Percentiles rank a stretch among this genome's conserved stretches.
These are phyloP conservation scores for Hypomyces rosellus DNA, from an alignment of 2,329 filamentous ascomycete genomes.

Conservation along the genomic window DNA sequence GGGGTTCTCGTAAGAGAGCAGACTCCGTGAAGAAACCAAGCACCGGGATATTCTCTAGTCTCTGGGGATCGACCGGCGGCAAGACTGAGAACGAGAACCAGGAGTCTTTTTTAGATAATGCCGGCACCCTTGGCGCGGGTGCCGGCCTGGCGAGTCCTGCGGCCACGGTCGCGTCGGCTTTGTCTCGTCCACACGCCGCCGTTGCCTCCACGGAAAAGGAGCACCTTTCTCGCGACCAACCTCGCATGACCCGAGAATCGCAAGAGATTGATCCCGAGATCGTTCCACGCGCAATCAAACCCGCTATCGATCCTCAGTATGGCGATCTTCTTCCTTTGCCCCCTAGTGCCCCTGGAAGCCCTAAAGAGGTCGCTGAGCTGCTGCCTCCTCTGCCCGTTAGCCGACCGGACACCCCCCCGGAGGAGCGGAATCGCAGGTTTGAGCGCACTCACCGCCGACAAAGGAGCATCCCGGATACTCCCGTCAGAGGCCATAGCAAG, in stretches of 20 bases:
- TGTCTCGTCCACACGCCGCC: slow-evolving; percentile 40
- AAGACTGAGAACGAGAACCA: slow-evolving; percentile 34
- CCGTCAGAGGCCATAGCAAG: slow-evolving; percentile 22
- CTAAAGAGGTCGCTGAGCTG: slow-evolving; percentile 29
- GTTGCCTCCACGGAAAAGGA: slow-evolving; percentile 36
- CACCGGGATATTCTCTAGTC: slow-evolving; percentile 42
- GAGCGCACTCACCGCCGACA: slow-evolving; percentile 42
- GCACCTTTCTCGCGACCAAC: slow-evolving; percentile 21
- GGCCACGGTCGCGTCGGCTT: slow-evolving; percentile 33
- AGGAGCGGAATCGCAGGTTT: slow-evolving; percentile 36
- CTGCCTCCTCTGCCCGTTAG: slow-evolving; percentile 55
- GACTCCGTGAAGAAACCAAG: slow-evolving; percentile 34
- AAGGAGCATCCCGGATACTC: slow-evolving; percentile 39
- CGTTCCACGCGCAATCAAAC: slow-evolving; percentile 51
- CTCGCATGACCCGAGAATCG: slow-evolving; percentile 18
- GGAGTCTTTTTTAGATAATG: slow-evolving; percentile 66
- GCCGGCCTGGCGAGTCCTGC: slow-evolving; percentile 54
- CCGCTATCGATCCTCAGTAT: slow-evolving; percentile 60
- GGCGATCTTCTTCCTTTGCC: slow-evolving; percentile 59
- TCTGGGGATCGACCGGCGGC: slow-evolving; percentile 38
- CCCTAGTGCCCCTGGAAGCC: slow-evolving; percentile 51
- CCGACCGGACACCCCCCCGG: slow-evolving; percentile 50
- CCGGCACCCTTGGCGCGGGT: slow-evolving; percentile 65
- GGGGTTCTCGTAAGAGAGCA: slow-evolving; percentile 27
- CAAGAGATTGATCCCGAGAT: slow-evolving; percentile 52